Evolutionary conservation across 116 monocot genomes (phyloP).

Genomic region (Trichopus zeylanicus): DNA sequence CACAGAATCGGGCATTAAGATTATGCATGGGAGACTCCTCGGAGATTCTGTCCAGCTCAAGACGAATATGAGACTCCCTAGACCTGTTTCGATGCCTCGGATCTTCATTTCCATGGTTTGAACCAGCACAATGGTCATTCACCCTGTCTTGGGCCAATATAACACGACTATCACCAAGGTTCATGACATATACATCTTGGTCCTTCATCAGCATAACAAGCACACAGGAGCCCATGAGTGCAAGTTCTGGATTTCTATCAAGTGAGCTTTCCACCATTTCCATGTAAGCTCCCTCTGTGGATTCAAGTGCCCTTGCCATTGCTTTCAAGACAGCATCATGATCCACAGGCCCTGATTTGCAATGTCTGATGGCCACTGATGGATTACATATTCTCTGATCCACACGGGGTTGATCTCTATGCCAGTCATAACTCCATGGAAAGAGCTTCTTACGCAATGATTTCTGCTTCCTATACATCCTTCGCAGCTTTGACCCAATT

Average conservation of each 20-base stretch:
- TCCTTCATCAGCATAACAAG: conserved; percentile 99
- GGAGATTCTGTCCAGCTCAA: conserved; percentile 90
- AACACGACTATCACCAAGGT: conserved; percentile 91
- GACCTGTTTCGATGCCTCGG: conserved; percentile 43
- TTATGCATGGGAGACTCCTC: conserved; percentile 93
- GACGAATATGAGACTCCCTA: conserved; percentile 63
- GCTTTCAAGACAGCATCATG: conserved; percentile 81
- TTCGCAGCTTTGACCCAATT: conserved; percentile 48
- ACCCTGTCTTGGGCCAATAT: conserved; percentile 82
- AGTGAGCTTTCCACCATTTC: conserved; percentile 79
- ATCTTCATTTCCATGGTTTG: conserved; percentile 38
- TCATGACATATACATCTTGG: conserved; percentile 97
- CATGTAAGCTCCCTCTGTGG: conserved; percentile 85
- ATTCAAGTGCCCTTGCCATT: conserved; percentile 66
- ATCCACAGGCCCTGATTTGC: conserved; percentile 78
- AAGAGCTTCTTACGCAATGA: conserved; percentile 76
- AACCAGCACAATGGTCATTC: conserved; percentile 23
- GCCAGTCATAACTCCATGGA: conserved; percentile 98
- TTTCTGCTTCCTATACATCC: conserved; percentile 71
- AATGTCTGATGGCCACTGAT: conserved; percentile 48
- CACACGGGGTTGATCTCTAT: conserved; percentile 50
- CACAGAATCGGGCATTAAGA: conserved; percentile 37
- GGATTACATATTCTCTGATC: conserved; percentile 27
- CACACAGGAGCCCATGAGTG: conserved; percentile 97
- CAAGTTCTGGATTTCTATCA: conserved; percentile 86